Evolutionary conservation across 495 filamentous ascomycete species (phyloP).

Genomic region (Glarea lozoyensis): DNA sequence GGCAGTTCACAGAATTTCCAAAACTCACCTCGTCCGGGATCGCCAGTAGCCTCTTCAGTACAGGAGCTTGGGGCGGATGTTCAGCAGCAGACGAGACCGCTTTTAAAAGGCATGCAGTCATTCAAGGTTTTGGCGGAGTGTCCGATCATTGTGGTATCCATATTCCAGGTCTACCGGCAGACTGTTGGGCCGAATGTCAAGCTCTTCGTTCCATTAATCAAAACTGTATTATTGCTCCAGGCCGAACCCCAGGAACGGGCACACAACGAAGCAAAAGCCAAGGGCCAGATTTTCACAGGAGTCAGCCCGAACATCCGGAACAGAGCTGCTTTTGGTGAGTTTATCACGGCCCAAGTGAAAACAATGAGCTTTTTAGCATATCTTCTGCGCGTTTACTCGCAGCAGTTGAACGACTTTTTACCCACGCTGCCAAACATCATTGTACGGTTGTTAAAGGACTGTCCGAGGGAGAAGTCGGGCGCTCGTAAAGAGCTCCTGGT

Average conservation of each 20-base stretch:
- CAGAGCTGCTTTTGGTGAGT: constrained; percentile 88
- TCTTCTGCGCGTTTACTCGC: constrained; percentile 77
- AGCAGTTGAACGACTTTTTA: constrained; percentile 83
- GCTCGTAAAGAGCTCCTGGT: constrained; percentile 93
- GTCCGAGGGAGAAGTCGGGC: constrained; percentile 85
- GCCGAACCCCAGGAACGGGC: constrained; percentile 91
- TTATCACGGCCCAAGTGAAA: constrained; percentile 97
- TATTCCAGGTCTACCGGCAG: constrained; percentile 83
- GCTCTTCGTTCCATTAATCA: constrained; percentile 88
- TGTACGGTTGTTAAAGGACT: constrained; percentile 86
- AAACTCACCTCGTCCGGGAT: constrained; percentile 81
- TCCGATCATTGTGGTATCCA: constrained; percentile 96
- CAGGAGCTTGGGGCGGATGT: constrained; percentile 65
- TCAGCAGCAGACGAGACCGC: constrained; percentile 68
- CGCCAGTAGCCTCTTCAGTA: constrained; percentile 71
- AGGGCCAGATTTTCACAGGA: constrained; percentile 77
- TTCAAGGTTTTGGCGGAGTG: constrained; percentile 98
- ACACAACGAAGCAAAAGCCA: constrained; percentile 69
- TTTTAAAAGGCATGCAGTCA: constrained; percentile 91
- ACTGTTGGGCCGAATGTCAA: constrained; percentile 81
- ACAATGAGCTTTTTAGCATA: constrained; percentile 99
- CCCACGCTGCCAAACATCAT: constrained; percentile 82
- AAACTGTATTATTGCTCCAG: constrained; percentile 78
- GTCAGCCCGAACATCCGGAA: constrained; percentile 94
- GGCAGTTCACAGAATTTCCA: constrained; percentile 53